Percentiles rank a stretch among this genome's conserved stretches.
These are phyloP conservation scores for Plasmodium ovale DNA, from an alignment of 169 alveolate genomes.

Conservation along the genomic window DNA sequence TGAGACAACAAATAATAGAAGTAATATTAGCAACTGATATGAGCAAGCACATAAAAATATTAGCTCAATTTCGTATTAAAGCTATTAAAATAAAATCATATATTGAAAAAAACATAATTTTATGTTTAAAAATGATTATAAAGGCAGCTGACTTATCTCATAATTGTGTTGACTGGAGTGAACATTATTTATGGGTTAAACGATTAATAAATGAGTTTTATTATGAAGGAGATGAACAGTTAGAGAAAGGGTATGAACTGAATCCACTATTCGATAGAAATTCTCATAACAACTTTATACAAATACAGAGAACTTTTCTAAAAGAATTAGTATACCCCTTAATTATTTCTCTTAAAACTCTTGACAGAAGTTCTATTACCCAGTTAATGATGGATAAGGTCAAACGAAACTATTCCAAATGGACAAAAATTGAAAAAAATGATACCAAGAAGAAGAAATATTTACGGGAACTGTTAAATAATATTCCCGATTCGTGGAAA, in stretches of 20 bases:
- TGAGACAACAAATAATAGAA: slow-evolving; percentile 91
- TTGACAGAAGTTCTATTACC: slow-evolving; percentile 49
- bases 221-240: slow-evolving; percentile 94
- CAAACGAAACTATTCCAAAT: slow-evolving; percentile 66
- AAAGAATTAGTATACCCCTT: slow-evolving; percentile 73
- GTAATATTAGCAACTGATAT: slow-evolving; percentile 95
- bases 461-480: slow-evolving; percentile 40
- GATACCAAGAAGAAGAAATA: slow-evolving; percentile 26
- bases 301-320: slow-evolving; percentile 94
- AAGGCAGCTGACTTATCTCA: slow-evolving; percentile 95
- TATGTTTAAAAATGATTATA: slow-evolving; percentile 85
- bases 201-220: slow-evolving; percentile 91
- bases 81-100: slow-evolving; percentile 85
- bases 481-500: slow-evolving; percentile 59
- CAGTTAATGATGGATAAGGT: slow-evolving; percentile 56
- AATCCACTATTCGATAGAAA: slow-evolving; percentile 95
- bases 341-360: slow-evolving; percentile 41
- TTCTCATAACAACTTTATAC: slow-evolving; percentile 92
- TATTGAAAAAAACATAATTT: slow-evolving; percentile 67
- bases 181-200: slow-evolving; percentile 90
- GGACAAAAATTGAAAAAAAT: slow-evolving; percentile 69
- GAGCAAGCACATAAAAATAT: slow-evolving; percentile 92
- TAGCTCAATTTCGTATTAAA: slow-evolving; percentile 89
- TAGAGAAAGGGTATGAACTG: slow-evolving; percentile 90
- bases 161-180: slow-evolving; percentile 89